phyloP scores from a whole-genome alignment of 73 alveolate species.

The Strombidium stylifer region DNA sequence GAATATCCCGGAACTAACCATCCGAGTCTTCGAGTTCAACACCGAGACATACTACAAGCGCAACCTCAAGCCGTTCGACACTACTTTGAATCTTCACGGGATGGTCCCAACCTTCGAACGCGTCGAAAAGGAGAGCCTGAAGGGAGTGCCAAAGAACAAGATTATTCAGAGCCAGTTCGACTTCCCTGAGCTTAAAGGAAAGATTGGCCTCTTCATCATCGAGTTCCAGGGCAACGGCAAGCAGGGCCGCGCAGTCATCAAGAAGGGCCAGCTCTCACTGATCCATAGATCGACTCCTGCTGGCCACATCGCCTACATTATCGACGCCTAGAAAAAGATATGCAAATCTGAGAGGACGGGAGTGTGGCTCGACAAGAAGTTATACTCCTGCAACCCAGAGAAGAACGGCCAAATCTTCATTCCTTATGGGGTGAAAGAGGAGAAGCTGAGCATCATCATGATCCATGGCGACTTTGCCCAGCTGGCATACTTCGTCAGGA shows the following conservation, averaged over 20 bases:
- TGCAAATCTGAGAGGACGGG: constrained; percentile 76
- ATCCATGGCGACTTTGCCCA: constrained; percentile 45
- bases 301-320: constrained; percentile 73
- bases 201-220: constrained; percentile 78
- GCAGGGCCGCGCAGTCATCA: constrained; percentile 81
- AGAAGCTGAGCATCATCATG: constrained; percentile 25
- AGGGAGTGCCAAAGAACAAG: constrained; percentile 54
- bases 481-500: constrained; percentile 23
- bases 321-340: constrained; percentile 73
- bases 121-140: constrained; percentile 36
- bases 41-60: constrained; percentile 76
- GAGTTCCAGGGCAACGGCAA: constrained; percentile 83
- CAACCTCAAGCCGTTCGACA: constrained; percentile 36
- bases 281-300: constrained; percentile 67
- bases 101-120: constrained; percentile 68
- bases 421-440: constrained; percentile 58
- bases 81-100: constrained; percentile 77
- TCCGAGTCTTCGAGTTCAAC: constrained; percentile 73
- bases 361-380: constrained; percentile 65
- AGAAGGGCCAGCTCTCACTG: constrained; percentile 75
- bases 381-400: constrained; percentile 50
- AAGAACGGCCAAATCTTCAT: constrained; percentile 75
- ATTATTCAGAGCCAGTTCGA: constrained; percentile 42
- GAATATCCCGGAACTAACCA: constrained; percentile 66
- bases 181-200: constrained; percentile 57